Percentiles rank a stretch among this genome's conserved stretches.
These are phyloP conservation scores for Dichomitus squalens DNA, from an alignment of 1,284 basidiomycete genomes.

Conservation along the genomic window DNA sequence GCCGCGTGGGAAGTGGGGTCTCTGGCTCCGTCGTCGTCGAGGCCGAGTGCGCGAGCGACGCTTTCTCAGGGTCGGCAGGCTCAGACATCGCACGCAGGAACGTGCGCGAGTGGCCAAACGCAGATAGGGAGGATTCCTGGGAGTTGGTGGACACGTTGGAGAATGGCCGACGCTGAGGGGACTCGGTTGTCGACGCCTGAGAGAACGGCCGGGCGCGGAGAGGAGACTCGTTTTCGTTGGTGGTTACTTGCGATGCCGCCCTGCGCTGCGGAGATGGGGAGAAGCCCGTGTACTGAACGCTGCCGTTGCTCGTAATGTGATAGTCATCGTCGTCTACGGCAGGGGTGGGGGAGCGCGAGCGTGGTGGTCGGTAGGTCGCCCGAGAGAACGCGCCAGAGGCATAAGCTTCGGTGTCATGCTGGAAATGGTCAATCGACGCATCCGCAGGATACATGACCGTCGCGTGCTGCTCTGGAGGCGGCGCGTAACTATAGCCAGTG, in stretches of 20 bases:
- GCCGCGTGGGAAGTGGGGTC: conserved; percentile 64
- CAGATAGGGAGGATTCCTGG: not conserved
- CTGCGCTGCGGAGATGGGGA: conserved; percentile 27
- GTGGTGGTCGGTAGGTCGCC: conserved; percentile 48
- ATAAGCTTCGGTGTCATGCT: conserved; percentile 64
- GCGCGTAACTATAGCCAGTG: conserved; percentile 20
- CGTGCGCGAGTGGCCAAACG: conserved; percentile 9
- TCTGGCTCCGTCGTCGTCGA: conserved; percentile 31
- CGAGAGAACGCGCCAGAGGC: conserved; percentile 60
- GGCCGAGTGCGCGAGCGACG: conserved; percentile 24
- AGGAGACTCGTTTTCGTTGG: conserved; percentile 26
- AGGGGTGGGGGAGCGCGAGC: conserved; percentile 74
- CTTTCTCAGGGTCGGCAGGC: conserved; percentile 27
- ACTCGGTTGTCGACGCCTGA: not conserved
- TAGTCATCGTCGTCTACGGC: conserved; percentile 73
- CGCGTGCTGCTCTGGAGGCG: conserved; percentile 13
- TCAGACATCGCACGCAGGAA: conserved; percentile 20
- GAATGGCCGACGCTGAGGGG: conserved; percentile 7
- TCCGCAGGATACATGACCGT: conserved; percentile 22
- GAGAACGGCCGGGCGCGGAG: conserved; percentile 4
- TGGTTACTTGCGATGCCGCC: conserved; percentile 14
- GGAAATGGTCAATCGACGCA: conserved; percentile 36
- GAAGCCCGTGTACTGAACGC: conserved; percentile 53
- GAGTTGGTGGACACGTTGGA: conserved; percentile 13
- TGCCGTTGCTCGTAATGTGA: conserved; percentile 53